phyloP scores from a whole-genome alignment of 768 basidiomycete genomes.

The Suillus subluteus region DNA sequence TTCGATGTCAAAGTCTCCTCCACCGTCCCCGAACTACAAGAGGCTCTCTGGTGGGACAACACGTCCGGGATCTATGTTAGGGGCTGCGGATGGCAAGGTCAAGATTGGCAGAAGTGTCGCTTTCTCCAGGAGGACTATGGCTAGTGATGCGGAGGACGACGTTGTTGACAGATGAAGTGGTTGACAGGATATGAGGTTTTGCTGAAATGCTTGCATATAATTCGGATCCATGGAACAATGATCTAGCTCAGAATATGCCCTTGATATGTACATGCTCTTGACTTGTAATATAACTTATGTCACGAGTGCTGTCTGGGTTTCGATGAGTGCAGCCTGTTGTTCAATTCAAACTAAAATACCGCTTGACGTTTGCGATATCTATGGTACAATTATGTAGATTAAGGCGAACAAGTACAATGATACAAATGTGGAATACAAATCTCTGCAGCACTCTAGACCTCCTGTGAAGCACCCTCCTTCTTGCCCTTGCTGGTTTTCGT shows the following conservation, averaged over 20 bases:
- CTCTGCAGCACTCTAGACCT: conserved; percentile 40
- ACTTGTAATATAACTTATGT: conserved; percentile 4
- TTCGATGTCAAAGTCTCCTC: conserved; percentile 40
- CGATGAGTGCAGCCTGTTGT: background rate
- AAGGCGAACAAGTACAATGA: conserved; percentile 26
- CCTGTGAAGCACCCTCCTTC: conserved; percentile 54
- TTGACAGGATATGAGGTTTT: conserved; percentile 33
- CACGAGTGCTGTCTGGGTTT: background rate
- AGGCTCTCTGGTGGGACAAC: conserved; percentile 45
- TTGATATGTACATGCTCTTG: background rate
- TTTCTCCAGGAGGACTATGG: conserved; percentile 77
- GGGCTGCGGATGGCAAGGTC: conserved; percentile 9
- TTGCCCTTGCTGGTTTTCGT: conserved; percentile 50
- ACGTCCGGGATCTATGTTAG: conserved; percentile 21
- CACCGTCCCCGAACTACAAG: conserved; percentile 45
- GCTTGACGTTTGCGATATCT: background rate
- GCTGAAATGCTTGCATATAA: background rate
- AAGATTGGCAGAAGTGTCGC: conserved; percentile 45
- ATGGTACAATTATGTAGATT: conserved; percentile 35
- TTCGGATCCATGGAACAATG: background rate
- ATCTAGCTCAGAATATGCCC: background rate
- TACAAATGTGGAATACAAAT: conserved; percentile 21
- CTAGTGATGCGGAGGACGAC: conserved; percentile 82
- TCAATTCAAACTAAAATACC: background rate
- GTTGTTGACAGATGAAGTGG: conserved; percentile 65